Percentiles rank a stretch among this genome's conserved stretches.
Conservation (phyloP, 2,329 filamentous ascomycete species). For the Xylariaceae sp. region DNA sequence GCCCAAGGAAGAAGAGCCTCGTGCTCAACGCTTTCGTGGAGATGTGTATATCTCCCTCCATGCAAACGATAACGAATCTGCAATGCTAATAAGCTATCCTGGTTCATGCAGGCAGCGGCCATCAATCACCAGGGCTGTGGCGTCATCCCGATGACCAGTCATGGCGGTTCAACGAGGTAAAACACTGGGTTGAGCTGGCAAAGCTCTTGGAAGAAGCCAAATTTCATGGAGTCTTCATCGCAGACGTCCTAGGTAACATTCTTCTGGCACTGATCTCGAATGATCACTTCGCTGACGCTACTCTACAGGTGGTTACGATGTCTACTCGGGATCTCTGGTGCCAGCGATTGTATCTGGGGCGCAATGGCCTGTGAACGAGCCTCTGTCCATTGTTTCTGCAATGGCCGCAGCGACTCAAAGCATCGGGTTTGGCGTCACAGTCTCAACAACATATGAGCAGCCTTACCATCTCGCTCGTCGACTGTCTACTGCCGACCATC, state of each 20-base stretch:
- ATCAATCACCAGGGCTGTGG: slow-evolving; percentile 33
- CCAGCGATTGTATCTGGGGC: slow-evolving; percentile 55
- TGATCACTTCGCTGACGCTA: not conserved
- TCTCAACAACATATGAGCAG: slow-evolving; percentile 63
- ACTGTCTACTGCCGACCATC: slow-evolving; percentile 59
- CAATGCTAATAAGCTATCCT: slow-evolving; percentile 1
- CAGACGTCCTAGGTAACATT: slow-evolving; percentile 47
- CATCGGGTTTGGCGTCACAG: slow-evolving; percentile 63
- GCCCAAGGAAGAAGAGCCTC: slow-evolving; percentile 31
- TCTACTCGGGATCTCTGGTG: slow-evolving; percentile 54
- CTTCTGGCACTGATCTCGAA: not conserved
- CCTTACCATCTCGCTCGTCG: slow-evolving; percentile 61
- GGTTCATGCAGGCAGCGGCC: slow-evolving; percentile 27
- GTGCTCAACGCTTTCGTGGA: slow-evolving; percentile 45
- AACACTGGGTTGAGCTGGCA: slow-evolving; percentile 58
- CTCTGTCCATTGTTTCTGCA: slow-evolving; percentile 54
- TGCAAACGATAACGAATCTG: not conserved
- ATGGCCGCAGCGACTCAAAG: slow-evolving; percentile 64
- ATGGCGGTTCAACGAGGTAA: slow-evolving; percentile 48
- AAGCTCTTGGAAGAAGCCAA: slow-evolving; percentile 54
- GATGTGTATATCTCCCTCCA: slow-evolving; percentile 29
- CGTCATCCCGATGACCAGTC: slow-evolving; percentile 55
- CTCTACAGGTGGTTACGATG: slow-evolving; percentile 54
- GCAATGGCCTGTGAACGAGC: slow-evolving; percentile 66
- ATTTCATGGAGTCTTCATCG: slow-evolving; percentile 59